Base-by-base conservation (phyloP, 768 basidiomycete genomes). In the Calocybe cyanea region DNA sequence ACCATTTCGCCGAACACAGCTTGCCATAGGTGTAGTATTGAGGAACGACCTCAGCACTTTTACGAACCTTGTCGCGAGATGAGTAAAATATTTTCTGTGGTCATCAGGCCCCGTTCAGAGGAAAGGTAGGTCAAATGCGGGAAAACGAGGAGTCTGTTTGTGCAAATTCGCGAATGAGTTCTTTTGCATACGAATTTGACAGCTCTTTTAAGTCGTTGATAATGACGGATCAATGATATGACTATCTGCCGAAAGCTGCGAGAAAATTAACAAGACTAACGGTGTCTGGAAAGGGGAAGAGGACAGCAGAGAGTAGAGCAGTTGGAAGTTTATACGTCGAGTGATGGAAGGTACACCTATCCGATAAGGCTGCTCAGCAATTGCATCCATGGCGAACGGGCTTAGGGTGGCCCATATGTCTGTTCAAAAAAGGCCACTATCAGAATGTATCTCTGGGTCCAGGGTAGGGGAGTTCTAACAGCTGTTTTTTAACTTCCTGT, bases 351-450 rank as follows among this genome's bases (percentile, higher is more conserved):
- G 5, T 18, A 28, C 13, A n/a, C 34, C 7, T 5, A 35, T n/a
- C n/a, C n/a, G 7, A n/a, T n/a, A n/a, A n/a, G n/a, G 17, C 11
- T 25, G 18, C 52, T 71, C 57, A 94, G 71, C 94, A 97, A 62
- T 81, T 92, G 78, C 94, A 97, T 46, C 86, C 88, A 61, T 91
- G 91, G 66, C 75, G 86, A 66, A 99, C 98, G 11, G 95, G 95
- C 67, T 99, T 95, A 21, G 95, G 95, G 67, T 97, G 98, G 73
- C 98, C 95, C 57, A 92, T 87, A 71, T 92, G 94, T 65, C 94
- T 98, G 66, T 33, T 39, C 46, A 39, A 46, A 37, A n/a, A 33
- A 35, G 54, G 38, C 33, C 30, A 57, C 54, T 37, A 25, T 51
- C 38, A 51, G 44, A 34, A 45, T 49, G 34, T 46, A 25, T 8